These are phyloP conservation scores for Vigna reflexopilosa DNA, from an alignment of 306 rosid genomes.

Conservation along the genomic window DNA sequence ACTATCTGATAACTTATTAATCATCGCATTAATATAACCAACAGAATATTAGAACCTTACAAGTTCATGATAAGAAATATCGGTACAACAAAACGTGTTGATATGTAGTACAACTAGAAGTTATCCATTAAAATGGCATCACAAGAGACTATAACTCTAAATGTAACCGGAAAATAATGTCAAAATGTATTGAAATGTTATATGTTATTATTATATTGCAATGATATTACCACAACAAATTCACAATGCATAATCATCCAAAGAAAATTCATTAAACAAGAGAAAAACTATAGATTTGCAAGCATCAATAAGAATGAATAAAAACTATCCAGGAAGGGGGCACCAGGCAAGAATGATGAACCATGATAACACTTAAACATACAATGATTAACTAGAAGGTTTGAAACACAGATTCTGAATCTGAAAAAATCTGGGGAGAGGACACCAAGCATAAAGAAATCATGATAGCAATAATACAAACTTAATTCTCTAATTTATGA, in stretches of 20 bases:
- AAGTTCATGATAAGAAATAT: constrained; percentile 20
- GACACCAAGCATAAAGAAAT: constrained; percentile 6
- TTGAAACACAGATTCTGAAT: neutral
- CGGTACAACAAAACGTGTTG: constrained; percentile 4
- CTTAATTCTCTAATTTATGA: neutral
- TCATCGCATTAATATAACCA: too few species aligned
- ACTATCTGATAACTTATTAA: too few species aligned
- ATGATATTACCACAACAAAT: constrained; percentile 2
- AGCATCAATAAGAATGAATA: constrained; percentile 5
- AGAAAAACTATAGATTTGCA: constrained; percentile 22
- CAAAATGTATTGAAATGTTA: neutral
- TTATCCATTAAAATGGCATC: neutral
- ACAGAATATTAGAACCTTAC: too few species aligned
- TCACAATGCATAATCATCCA: neutral
- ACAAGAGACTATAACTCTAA: neutral
- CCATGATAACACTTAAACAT: too few species aligned
- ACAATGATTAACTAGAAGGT: neutral
- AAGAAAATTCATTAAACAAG: constrained; percentile 9
- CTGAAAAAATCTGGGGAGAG: neutral
- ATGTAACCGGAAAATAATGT: neutral
- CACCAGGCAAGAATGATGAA: too few species aligned
- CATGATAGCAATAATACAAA: constrained; percentile 1
- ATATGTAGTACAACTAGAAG: constrained; percentile 7
- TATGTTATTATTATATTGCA: neutral
- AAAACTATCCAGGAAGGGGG: neutral